Evolutionary conservation across 768 basidiomycete genomes (phyloP), one percentile per base, ranked within the genome.

Genomic region (Suillus subalutaceus): DNA sequence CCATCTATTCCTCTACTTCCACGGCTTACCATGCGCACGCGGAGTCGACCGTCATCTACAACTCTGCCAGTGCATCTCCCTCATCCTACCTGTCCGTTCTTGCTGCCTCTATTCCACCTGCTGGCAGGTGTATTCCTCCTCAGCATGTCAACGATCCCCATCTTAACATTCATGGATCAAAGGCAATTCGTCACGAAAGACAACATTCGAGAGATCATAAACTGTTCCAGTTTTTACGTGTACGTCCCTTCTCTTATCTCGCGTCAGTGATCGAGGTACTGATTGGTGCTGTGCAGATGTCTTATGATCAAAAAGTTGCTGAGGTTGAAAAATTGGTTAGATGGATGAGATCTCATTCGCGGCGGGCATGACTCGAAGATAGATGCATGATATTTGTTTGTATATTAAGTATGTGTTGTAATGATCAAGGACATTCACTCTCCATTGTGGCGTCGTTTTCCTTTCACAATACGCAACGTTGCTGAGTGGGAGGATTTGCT

Each of bases 301-400:
- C 55, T 56, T 56, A 56, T n/a, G 55, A 56, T 37, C 37, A 37
- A 56, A 56, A 56, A 13, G 32, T 56, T n/a, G 12, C 10, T n/a
- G 20, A 35, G 35, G 6, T 56, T 13, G 55, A 56, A 35, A 56
- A 20, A 56, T 13, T 37, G 12, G 1, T 56, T n/a, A 20, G 55
- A 56, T 38, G 55, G 55, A 56, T 56, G 37, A 56, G 35, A 56
- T 13, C 55, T n/a, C 20, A 56, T 56, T 56, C 55, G 20, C 35
- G 12, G 13, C 55, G 55, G 20, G 32, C 7, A 12, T 56, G 32
- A 56, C 20, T 4, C 3, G 6, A 18, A 35, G 9, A 6, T 32
- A 35, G 5, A 35, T 35, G 10, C 35, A 56, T 13, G 20, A n/a
- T 38, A 15, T 9, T 37, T n/a, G 9, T 32, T 20, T 56, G 20